Evolutionary conservation across 1,139 yeast genomes (phyloP), one percentile per base, ranked within the genome.

Genomic region (Hyphopichia buzzinii): DNA sequence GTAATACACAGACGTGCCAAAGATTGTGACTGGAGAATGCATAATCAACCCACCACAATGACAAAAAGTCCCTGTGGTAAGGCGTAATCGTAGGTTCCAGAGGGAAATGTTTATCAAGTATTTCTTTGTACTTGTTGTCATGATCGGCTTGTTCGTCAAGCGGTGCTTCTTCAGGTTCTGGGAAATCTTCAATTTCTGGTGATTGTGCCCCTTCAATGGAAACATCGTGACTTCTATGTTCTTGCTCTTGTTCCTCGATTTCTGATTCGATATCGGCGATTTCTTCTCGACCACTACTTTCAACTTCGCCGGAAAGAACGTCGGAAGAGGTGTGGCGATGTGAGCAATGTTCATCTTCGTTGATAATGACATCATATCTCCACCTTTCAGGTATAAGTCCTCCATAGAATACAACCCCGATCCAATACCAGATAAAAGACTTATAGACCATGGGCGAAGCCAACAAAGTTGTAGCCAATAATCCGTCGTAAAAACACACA

Each of bases 1-100:
- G 73, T 26, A 92, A 77, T 29, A 92, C 98, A 55, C 86, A 87
- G 13, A 88, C 59, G 61, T 92, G 98, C 98, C 98, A 92, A 25
- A 92, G 66, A 52, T 88, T 89, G 60, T 92, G 98, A 34, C 96
- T 87, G 26, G 80, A 74, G 41, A 81, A 70, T 21, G 74, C 59
- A 56, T 84, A 84, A 50, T 84, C 94, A 8, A 82, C 83, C 92
- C 96, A 89, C 94, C 84, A 92, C 52, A 81, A 71, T 22, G 86
- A 84, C 50, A 68, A 64, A 59, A 81, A 81, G 46, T 64, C 79
- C 25, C 59, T 55, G 29, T 59, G 58, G 44, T 68, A 64, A 6
- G 71, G 68, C 1, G 81, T 71, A 17, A 49, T 44, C 0, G 53
- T 55, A 3, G 87, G 88, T 12, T 57, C 40, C 30, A 64, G 64